Evolutionary conservation across 2,329 filamentous ascomycete species (phyloP).

Genomic region (Neofusicoccum laricinum): DNA sequence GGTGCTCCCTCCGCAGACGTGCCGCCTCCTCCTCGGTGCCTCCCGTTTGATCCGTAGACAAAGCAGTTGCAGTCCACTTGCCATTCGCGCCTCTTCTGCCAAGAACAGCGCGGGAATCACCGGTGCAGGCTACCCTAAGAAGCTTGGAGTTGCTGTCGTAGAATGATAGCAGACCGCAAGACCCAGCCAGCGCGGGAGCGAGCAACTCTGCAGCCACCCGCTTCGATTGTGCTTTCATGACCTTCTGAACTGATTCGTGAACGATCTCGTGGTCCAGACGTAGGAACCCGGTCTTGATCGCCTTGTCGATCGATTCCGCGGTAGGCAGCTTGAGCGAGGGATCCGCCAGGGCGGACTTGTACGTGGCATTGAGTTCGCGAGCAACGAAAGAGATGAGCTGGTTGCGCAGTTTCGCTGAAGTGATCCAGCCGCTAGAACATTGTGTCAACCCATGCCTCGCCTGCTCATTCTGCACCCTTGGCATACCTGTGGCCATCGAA

Average conservation of each 20-base stretch:
- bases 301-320: slow-evolving; percentile 77
- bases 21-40: slow-evolving; percentile 80
- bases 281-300: slow-evolving; percentile 89
- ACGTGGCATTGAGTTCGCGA: slow-evolving; percentile 86
- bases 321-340: slow-evolving; percentile 62
- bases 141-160: slow-evolving; percentile 87
- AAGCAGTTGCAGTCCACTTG: slow-evolving; percentile 87
- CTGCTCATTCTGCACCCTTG: slow-evolving; percentile 25
- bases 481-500: slow-evolving; percentile 90
- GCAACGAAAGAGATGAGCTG: slow-evolving; percentile 90
- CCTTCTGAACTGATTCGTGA: slow-evolving; percentile 86
- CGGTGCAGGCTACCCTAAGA: slow-evolving; percentile 90
- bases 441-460: slow-evolving; percentile 15
- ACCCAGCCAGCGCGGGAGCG: slow-evolving; percentile 92
- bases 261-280: slow-evolving; percentile 92
- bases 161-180: slow-evolving; percentile 92
- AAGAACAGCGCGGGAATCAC: slow-evolving; percentile 91
- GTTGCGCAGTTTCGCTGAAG: slow-evolving; percentile 91
- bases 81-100: slow-evolving; percentile 73
- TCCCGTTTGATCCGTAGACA: slow-evolving; percentile 93
- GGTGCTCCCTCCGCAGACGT: slow-evolving; percentile 80
- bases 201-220: slow-evolving; percentile 87
- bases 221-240: slow-evolving; percentile 84
- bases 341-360: slow-evolving; percentile 67
- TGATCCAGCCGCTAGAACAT: slow-evolving; percentile 83